phyloP scores from a whole-genome alignment of 2,329 filamentous ascomycete genomes.

The Fusarium chaquense region DNA sequence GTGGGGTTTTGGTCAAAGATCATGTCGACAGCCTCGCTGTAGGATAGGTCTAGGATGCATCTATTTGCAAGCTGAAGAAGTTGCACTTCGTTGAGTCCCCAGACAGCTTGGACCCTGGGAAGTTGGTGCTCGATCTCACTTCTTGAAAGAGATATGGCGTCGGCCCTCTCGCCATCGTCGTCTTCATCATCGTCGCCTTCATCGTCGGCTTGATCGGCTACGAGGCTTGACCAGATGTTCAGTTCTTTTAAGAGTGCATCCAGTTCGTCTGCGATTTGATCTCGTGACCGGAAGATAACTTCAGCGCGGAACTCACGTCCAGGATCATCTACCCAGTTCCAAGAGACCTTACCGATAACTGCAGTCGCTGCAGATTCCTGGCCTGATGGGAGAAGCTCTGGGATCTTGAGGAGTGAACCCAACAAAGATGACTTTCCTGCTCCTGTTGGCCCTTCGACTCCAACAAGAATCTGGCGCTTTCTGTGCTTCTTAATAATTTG shows the following conservation, averaged over 20 bases:
- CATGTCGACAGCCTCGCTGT: background rate
- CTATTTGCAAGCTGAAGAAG: background rate
- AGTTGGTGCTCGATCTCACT: constrained; percentile 26
- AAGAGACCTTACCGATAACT: constrained; percentile 43
- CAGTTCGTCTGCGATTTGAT: constrained; percentile 32
- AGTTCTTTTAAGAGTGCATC: constrained; percentile 29
- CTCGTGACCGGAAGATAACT: constrained; percentile 36
- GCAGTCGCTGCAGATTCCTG: constrained; percentile 50
- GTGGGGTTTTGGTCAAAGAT: constrained; percentile 33
- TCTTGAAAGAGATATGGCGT: background rate
- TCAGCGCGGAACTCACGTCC: constrained; percentile 37
- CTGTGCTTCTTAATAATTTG: background rate
- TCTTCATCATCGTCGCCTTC: constrained; percentile 35
- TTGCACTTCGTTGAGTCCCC: constrained; percentile 24
- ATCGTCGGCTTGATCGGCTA: background rate
- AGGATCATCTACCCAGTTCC: constrained; percentile 41
- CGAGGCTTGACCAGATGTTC: background rate
- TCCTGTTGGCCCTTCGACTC: constrained; percentile 34
- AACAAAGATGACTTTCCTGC: constrained; percentile 34
- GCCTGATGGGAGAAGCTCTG: constrained; percentile 49
- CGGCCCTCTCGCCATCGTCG: constrained; percentile 25
- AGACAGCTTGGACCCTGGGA: constrained; percentile 44
- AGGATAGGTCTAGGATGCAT: background rate
- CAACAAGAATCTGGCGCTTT: constrained; percentile 5
- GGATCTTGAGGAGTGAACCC: background rate